A percentile compares a stretch with the other conserved stretches of the same genome.
phyloP scores from a whole-genome alignment of 495 filamentous ascomycete species.

The Parathielavia appendiculata region DNA sequence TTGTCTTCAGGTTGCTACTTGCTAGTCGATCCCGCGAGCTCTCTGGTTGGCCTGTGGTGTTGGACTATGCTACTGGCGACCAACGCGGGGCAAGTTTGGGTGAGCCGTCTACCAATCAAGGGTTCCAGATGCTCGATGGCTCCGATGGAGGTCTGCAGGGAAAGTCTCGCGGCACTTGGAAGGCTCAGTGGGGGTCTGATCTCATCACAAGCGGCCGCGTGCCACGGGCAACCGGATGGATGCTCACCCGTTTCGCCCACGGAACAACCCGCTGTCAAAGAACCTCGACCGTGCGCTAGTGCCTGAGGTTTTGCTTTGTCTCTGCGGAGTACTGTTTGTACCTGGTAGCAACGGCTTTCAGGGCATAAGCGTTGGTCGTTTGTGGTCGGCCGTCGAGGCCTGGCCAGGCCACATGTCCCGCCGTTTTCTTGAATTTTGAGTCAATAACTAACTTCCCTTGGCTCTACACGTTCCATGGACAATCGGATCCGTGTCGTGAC shows the following conservation, averaged over 20 bases:
- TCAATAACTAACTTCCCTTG: background rate
- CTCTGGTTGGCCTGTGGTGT: background rate
- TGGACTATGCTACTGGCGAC: slow-evolving; percentile 1
- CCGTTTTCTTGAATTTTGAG: background rate
- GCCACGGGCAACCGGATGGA: slow-evolving; percentile 1
- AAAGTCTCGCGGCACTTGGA: slow-evolving; percentile 1
- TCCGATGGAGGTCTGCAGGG: background rate
- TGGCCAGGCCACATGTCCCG: too few species aligned
- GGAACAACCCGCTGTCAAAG: slow-evolving; percentile 16
- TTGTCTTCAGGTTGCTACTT: too few species aligned
- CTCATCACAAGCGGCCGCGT: background rate
- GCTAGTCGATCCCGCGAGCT: too few species aligned
- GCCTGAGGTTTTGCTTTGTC: slow-evolving; percentile 4
- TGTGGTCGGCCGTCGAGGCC: slow-evolving; percentile 6
- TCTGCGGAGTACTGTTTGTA: too few species aligned
- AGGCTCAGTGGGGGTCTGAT: slow-evolving; percentile 1
- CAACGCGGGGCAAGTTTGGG: slow-evolving; percentile 7
- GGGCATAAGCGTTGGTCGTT: background rate
- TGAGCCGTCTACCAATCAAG: slow-evolving; percentile 2
- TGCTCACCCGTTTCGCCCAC: background rate
- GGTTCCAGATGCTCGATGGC: background rate
- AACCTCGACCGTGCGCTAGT: background rate
- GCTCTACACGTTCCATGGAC: background rate
- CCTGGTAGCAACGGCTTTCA: background rate
- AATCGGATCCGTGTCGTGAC: background rate